These are phyloP conservation scores for Sideroxylon spinosum DNA, from an alignment of 179 eudicot genomes.

Conservation along the genomic window DNA sequence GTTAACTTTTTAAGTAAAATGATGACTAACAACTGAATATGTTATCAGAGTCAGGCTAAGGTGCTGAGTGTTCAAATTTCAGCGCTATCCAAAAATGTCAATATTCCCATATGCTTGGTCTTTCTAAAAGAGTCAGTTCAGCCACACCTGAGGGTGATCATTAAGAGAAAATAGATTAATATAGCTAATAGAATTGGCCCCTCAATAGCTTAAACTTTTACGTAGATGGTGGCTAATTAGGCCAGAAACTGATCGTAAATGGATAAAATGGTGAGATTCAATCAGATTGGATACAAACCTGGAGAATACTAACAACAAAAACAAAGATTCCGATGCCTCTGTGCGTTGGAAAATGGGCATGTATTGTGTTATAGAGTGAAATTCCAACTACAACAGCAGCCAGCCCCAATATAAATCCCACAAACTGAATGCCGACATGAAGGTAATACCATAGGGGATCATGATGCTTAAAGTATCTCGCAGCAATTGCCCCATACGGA, in stretches of 20 bases:
- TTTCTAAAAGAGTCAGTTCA: no score
- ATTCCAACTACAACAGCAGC: slow-evolving; percentile 73
- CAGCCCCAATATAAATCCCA: slow-evolving; percentile 66
- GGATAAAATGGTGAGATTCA: slow-evolving; percentile 7
- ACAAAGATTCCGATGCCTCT: slow-evolving; percentile 85
- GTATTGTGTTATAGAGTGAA: slow-evolving; percentile 47
- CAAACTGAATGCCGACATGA: slow-evolving; percentile 66
- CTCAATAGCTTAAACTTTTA: no score
- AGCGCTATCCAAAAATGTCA: no score
- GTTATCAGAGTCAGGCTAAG: no score
- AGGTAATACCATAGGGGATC: slow-evolving; percentile 88
- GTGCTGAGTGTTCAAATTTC: no score
- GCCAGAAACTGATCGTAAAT: not conserved
- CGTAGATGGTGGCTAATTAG: not conserved
- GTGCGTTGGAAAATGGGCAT: slow-evolving; percentile 60
- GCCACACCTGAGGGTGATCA: no score
- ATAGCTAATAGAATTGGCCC: no score
- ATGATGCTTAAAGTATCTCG: slow-evolving; percentile 66
- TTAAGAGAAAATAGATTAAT: no score
- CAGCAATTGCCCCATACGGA: slow-evolving; percentile 78
- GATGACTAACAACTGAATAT: no score
- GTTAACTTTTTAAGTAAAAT: no score
- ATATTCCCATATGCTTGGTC: no score
- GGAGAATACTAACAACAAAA: slow-evolving; percentile 66
- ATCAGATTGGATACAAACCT: slow-evolving; percentile 41